Percentiles rank a stretch among this genome's conserved stretches.
These are phyloP conservation scores for Harringtonia lauricola DNA, from an alignment of 2,329 filamentous ascomycete genomes.

Conservation along the genomic window DNA sequence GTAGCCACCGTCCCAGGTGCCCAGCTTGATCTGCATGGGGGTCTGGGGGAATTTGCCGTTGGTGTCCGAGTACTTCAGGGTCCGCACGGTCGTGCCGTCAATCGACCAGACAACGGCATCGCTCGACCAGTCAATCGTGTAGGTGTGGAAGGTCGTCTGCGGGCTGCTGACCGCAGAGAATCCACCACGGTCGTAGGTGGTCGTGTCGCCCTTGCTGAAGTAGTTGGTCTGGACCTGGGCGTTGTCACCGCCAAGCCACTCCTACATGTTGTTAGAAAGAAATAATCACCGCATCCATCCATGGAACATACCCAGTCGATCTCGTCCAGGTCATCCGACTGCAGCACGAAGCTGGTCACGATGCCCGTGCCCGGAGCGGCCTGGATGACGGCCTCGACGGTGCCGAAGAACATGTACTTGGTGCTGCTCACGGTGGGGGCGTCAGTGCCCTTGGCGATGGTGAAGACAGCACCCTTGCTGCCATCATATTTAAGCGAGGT, in stretches of 20 bases:
- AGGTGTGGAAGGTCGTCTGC: constrained; percentile 46
- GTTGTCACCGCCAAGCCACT: constrained; percentile 74
- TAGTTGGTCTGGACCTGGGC: constrained; percentile 79
- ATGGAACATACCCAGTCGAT: constrained; percentile 58
- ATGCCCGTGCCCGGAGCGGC: constrained; percentile 74
- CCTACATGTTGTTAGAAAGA: constrained; percentile 24
- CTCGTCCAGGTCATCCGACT: constrained; percentile 86
- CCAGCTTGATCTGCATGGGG: constrained; percentile 55
- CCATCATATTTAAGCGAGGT: constrained; percentile 36
- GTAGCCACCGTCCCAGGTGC: constrained; percentile 42
- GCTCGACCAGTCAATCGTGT: constrained; percentile 56
- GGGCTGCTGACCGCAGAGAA: constrained; percentile 48
- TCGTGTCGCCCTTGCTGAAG: constrained; percentile 63
- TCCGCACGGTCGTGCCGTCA: constrained; percentile 34
- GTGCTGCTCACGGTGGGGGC: constrained; percentile 62
- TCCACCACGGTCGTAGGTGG: constrained; percentile 58
- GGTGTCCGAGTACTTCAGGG: constrained; percentile 32
- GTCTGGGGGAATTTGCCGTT: constrained; percentile 56
- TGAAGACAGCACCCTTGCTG: constrained; percentile 41
- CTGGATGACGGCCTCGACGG: constrained; percentile 68
- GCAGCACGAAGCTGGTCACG: constrained; percentile 79
- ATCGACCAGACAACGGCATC: constrained; percentile 49
- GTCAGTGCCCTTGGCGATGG: constrained; percentile 56
- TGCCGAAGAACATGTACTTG: constrained; percentile 97
- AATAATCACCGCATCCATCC: too few species aligned